Conservation (phyloP, 1,139 yeast genomes). For the Zygoascus meyerae region DNA sequence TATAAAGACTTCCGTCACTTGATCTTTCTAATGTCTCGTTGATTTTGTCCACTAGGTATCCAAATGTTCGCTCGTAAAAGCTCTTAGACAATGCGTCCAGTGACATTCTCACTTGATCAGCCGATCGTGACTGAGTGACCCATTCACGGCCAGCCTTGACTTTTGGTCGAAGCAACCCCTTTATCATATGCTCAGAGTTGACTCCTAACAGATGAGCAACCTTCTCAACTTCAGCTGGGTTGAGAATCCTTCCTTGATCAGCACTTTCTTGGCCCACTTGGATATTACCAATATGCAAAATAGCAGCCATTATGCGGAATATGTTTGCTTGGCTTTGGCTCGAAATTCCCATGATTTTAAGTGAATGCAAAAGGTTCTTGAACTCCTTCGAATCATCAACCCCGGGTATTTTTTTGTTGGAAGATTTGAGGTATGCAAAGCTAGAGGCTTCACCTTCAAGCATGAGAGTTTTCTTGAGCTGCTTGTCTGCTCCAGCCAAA, state of each 20-base stretch:
- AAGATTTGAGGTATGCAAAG: constrained; percentile 55
- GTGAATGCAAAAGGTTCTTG: constrained; percentile 53
- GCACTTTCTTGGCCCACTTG: constrained; percentile 59
- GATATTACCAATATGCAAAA: constrained; percentile 81
- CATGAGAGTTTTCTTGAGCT: constrained; percentile 45
- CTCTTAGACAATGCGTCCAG: constrained; percentile 86
- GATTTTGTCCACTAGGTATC: constrained; percentile 67
- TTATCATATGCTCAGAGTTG: constrained; percentile 47
- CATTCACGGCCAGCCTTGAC: constrained; percentile 90
- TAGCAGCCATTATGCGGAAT: constrained; percentile 64
- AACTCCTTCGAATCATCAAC: constrained; percentile 74
- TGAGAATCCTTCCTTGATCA: constrained; percentile 73
- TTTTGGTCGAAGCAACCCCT: constrained; percentile 65
- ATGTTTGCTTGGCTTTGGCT: constrained; percentile 52
- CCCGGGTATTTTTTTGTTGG: constrained; percentile 54
- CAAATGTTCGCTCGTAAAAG: constrained; percentile 78
- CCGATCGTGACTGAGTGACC: constrained; percentile 73
- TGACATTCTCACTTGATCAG: constrained; percentile 73
- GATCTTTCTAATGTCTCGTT: constrained; percentile 54
- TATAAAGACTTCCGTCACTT: constrained; percentile 47
- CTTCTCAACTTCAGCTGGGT: constrained; percentile 46
- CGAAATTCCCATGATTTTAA: constrained; percentile 67
- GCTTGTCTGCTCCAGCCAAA: constrained; percentile 56
- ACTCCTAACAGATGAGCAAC: constrained; percentile 66
- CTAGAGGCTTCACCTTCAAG: constrained; percentile 41